Evolutionary conservation across 2,329 filamentous ascomycete species (phyloP).

Genomic region (Aspergillus persii): DNA sequence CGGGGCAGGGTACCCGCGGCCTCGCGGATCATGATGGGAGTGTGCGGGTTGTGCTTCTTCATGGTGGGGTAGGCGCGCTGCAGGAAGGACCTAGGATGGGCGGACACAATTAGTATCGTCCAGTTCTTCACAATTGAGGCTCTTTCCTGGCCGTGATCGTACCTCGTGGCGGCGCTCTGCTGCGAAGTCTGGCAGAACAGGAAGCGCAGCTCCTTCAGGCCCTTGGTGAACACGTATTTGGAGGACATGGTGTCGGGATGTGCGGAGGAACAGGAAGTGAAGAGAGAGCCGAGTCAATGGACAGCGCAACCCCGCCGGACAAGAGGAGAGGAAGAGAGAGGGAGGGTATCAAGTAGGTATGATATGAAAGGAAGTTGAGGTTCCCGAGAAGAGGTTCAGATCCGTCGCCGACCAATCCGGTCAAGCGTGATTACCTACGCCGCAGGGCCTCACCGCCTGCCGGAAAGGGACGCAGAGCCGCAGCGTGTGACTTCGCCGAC

Average conservation of each 20-base stretch:
- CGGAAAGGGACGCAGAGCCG: conserved; percentile 26
- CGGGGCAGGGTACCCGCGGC: conserved; percentile 78
- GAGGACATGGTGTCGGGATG: conserved; percentile 66
- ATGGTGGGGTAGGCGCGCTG: conserved; percentile 91
- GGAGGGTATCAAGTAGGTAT: conserved; percentile 12
- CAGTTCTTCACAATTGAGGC: not conserved
- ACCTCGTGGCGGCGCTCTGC: conserved; percentile 86
- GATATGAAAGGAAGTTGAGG: not conserved
- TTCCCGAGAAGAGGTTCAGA: conserved; percentile 7
- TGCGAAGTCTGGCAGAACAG: conserved; percentile 94
- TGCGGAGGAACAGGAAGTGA: conserved; percentile 1
- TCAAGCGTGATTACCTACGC: conserved; percentile 20
- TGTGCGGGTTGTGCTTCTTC: conserved; percentile 98
- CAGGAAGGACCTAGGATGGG: conserved; percentile 70
- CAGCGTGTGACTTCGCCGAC: conserved; percentile 17
- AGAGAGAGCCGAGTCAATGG: not conserved
- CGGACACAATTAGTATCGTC: not conserved
- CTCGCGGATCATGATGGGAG: conserved; percentile 92
- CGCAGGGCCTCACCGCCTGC: conserved; percentile 21
- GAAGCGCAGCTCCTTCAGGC: conserved; percentile 93
- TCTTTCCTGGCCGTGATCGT: conserved; percentile 20
- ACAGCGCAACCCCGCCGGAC: not conserved
- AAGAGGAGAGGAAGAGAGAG: not conserved
- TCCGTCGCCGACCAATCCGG: conserved; percentile 20
- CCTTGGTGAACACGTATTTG: conserved; percentile 88